These are phyloP conservation scores for Oidiodendron maius DNA, from an alignment of 495 filamentous ascomycete species.

Conservation along the genomic window DNA sequence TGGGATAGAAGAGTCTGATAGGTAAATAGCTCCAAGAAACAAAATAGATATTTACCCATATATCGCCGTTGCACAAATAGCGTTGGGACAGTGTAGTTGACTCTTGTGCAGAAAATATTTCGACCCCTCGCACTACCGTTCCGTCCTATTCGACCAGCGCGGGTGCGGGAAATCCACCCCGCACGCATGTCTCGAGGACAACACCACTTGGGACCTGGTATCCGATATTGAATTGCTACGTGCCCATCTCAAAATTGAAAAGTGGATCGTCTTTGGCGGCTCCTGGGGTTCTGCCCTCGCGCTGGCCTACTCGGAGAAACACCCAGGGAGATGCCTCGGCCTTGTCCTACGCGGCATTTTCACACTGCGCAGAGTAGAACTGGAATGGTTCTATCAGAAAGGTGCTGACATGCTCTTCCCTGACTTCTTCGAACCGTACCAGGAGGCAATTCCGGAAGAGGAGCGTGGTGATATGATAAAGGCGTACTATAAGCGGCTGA, in stretches of 20 bases:
- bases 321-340: constrained; percentile 30
- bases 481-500: constrained; percentile 32
- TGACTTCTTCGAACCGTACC: constrained; percentile 33
- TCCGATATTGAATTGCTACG: constrained; percentile 39
- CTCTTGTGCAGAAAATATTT: constrained; percentile 27
- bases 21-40: constrained; percentile 8
- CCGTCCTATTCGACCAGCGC: constrained; percentile 41
- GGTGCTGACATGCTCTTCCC: constrained; percentile 32
- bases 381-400: constrained; percentile 23
- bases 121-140: constrained; percentile 36
- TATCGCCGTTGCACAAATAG: background rate
- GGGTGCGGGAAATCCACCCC: constrained; percentile 38
- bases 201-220: constrained; percentile 37
- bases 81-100: background rate
- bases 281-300: constrained; percentile 42
- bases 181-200: constrained; percentile 31
- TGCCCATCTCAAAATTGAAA: constrained; percentile 31
- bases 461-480: constrained; percentile 26
- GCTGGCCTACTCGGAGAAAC: constrained; percentile 34
- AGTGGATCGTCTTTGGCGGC: constrained; percentile 46
- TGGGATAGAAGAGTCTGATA: constrained; percentile 27
- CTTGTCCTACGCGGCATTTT: constrained; percentile 38
- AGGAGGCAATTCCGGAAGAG: constrained; percentile 25
- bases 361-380: constrained; percentile 26
- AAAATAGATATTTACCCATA: background rate